Percentiles rank a stretch among this genome's conserved stretches.
These are phyloP conservation scores for Colletotrichum sp. DNA, from an alignment of 2,329 filamentous ascomycete species.

Conservation along the genomic window DNA sequence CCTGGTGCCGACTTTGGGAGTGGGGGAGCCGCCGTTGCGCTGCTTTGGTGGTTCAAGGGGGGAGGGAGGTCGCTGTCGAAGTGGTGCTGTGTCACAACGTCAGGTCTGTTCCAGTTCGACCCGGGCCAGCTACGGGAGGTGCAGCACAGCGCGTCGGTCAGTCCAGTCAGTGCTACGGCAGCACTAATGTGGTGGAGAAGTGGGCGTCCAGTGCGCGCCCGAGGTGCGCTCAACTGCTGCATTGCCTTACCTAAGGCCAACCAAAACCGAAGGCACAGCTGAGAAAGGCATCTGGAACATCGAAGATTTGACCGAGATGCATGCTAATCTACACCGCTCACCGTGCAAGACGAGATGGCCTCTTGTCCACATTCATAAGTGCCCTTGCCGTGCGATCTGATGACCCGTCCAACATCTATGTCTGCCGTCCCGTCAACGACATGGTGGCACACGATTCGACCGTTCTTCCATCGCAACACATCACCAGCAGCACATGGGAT, in stretches of 20 bases:
- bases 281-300: neutral
- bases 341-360: neutral
- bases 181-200: neutral
- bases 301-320: neutral
- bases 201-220: neutral
- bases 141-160: neutral
- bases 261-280: neutral
- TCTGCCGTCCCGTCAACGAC: neutral
- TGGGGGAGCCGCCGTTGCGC: neutral
- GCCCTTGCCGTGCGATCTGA: neutral
- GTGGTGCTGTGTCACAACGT: neutral
- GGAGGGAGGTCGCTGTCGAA: neutral
- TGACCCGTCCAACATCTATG: neutral
- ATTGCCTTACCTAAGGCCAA: neutral
- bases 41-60: neutral
- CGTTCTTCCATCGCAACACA: neutral
- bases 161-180: neutral
- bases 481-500: neutral
- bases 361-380: neutral
- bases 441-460: neutral
- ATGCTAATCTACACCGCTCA: neutral
- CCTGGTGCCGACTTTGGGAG: slow-evolving; percentile 6
- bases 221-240: neutral
- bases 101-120: neutral
- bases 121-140: neutral